Evolutionary conservation across 345 rosid genomes (phyloP).

Genomic region (Hypericum androsaemum): DNA sequence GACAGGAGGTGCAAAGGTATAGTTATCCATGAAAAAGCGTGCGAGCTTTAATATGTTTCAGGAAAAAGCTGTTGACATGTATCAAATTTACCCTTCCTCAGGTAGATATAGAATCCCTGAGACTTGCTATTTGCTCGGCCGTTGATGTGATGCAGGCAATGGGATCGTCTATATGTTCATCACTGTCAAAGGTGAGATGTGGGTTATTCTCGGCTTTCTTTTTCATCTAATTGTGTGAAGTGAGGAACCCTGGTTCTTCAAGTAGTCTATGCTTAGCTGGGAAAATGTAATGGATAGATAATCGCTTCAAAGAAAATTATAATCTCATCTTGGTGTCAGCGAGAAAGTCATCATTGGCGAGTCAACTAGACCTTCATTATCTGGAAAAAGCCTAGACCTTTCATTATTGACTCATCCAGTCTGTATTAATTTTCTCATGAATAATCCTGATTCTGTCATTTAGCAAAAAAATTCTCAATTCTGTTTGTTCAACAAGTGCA

Average conservation of each 20-base stretch:
- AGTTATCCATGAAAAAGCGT: slow-evolving; percentile 8
- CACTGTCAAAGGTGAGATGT: slow-evolving; percentile 57
- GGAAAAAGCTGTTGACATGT: slow-evolving; percentile 13
- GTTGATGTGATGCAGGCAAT: slow-evolving; percentile 85
- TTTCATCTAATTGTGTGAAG: background rate
- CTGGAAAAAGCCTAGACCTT: too few relatives aligned
- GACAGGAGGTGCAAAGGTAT: slow-evolving; percentile 78
- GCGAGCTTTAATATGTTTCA: slow-evolving; percentile 4
- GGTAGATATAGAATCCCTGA: slow-evolving; percentile 72
- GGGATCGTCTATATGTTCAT: slow-evolving; percentile 65
- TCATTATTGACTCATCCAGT: too few relatives aligned
- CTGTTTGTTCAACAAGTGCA: background rate
- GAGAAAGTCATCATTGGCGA: too few relatives aligned
- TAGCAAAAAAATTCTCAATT: background rate
- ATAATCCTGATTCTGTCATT: background rate
- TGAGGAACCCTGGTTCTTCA: too few relatives aligned
- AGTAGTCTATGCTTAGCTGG: too few relatives aligned
- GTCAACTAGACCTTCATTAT: too few relatives aligned
- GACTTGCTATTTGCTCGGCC: slow-evolving; percentile 75
- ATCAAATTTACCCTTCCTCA: slow-evolving; percentile 22
- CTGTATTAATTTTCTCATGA: too few relatives aligned
- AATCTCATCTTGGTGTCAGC: too few relatives aligned
- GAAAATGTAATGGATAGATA: too few relatives aligned
- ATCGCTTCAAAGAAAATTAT: too few relatives aligned
- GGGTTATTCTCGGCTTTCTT: background rate